Conservation (phyloP, 805 yeast species). For the Teunomyces stri region DNA sequence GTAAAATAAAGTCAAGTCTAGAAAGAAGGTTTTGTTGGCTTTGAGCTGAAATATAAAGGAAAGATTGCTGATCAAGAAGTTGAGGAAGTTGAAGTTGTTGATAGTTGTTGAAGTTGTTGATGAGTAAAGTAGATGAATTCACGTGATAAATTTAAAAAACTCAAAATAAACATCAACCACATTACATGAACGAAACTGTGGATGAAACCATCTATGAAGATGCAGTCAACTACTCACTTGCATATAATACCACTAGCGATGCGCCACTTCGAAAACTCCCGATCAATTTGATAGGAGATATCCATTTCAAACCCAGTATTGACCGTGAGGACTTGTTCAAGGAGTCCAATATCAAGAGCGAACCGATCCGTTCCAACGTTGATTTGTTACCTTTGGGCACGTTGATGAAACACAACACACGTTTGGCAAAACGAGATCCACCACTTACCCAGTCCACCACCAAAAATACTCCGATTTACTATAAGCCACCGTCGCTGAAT, state of each 20-base stretch:
- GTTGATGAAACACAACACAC: slow-evolving; percentile 1
- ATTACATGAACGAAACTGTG: slow-evolving; percentile 1
- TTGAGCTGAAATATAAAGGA: no score
- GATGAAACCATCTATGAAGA: slow-evolving; percentile 14
- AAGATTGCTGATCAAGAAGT: no score
- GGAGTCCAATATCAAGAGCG: not conserved
- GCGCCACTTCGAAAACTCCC: slow-evolving; percentile 10
- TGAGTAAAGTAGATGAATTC: not conserved
- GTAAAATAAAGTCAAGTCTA: no score
- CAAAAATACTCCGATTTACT: slow-evolving; percentile 24
- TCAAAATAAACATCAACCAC: not conserved
- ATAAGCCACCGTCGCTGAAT: slow-evolving; percentile 29
- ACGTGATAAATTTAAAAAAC: not conserved
- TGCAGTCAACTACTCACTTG: slow-evolving; percentile 10
- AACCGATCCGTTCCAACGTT: not conserved
- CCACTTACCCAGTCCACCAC: not conserved
- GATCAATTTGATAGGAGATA: slow-evolving; percentile 8
- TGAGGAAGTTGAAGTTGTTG: no score
- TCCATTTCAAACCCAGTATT: slow-evolving; percentile 7
- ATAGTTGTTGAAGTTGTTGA: no score
- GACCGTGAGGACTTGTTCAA: slow-evolving; percentile 2
- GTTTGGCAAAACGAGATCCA: not conserved
- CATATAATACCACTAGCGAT: slow-evolving; percentile 1
- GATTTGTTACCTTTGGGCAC: not conserved
- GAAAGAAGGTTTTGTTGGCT: no score